Evolutionary conservation across 1,284 basidiomycete genomes (phyloP), one percentile per base, ranked within the genome.

Genomic region (Leccinum fallax): DNA sequence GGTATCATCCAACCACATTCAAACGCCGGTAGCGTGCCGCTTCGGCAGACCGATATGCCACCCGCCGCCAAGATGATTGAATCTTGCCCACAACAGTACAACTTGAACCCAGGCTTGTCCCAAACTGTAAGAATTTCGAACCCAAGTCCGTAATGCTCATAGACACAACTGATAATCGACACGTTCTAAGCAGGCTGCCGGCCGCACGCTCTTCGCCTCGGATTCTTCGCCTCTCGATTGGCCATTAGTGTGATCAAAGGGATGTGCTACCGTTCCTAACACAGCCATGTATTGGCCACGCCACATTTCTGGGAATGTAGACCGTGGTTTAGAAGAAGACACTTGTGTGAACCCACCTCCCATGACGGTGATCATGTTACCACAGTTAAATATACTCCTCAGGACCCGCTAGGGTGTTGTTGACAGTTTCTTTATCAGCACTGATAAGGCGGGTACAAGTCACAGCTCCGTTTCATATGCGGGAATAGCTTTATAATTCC

Each of bases 281-380:
- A n/a, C 21, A 13, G 10, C 7, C 21, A 24, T 34, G 21, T 8
- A 57, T n/a, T 8, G 15, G 34, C 5, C 51, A 15, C 28, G 32
- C 24, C 60, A 26, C 21, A 46, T 24, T 63, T 57, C 6, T 16
- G 16, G 15, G 5, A 10, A 10, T n/a, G 21, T 48, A 34, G n/a
- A 26, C 24, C 49, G 49, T 51, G 55, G 11, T 49, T 62, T 21
- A 34, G 43, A 32, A 30, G 26, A 19, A n/a, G 26, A 4, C 36
- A 26, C 19, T 26, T 53, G 63, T 63, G 62, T 6, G 62, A 61
- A 52, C 24, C 36, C 28, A 24, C 30, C 48, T 59, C 51, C 61
- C 61, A 62, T 64, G 61, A 24, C 7, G 43, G 11, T 48, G 53
- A 51, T 65, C 62, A 63, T 65, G 63, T 63, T 63, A 62, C 36